These are phyloP conservation scores for Baudoinia panamericana DNA, from an alignment of 495 filamentous ascomycete genomes.

Conservation along the genomic window DNA sequence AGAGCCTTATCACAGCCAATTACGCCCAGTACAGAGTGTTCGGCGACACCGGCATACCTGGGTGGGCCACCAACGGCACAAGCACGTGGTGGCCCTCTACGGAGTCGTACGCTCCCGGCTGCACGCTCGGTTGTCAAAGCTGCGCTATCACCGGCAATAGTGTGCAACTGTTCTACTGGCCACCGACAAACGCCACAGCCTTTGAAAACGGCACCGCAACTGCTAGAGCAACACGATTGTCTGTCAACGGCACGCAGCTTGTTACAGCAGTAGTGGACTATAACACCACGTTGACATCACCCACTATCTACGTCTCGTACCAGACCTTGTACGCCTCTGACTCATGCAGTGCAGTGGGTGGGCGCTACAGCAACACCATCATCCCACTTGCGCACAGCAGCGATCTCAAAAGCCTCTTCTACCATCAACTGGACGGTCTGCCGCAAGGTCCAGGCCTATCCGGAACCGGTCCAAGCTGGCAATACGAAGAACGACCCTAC, in stretches of 20 bases:
- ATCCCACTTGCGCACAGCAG: background rate
- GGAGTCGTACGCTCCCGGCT: slow-evolving; percentile 2
- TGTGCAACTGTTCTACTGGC: slow-evolving; percentile 10
- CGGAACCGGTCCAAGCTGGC: background rate
- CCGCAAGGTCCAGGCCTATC: background rate
- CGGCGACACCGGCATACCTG: background rate
- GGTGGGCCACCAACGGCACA: background rate
- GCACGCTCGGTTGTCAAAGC: slow-evolving; percentile 7
- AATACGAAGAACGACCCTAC: slow-evolving; percentile 1
- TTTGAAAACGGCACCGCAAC: background rate
- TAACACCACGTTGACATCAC: slow-evolving; percentile 8
- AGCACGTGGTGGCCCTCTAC: slow-evolving; percentile 3
- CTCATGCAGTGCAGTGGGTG: slow-evolving; percentile 10
- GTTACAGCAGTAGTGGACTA: background rate
- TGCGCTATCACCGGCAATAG: slow-evolving; percentile 4
- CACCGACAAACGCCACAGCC: background rate
- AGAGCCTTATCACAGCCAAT: background rate
- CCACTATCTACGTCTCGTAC: slow-evolving; percentile 13
- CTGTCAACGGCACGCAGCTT: background rate
- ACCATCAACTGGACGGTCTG: background rate
- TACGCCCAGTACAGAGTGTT: background rate
- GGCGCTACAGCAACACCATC: slow-evolving; percentile 6
- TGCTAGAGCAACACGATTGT: background rate
- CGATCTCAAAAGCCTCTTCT: slow-evolving; percentile 4
- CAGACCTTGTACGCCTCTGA: slow-evolving; percentile 6